Base-by-base conservation (phyloP, 1,139 yeast genomes). In the Fermentozyma sake region DNA sequence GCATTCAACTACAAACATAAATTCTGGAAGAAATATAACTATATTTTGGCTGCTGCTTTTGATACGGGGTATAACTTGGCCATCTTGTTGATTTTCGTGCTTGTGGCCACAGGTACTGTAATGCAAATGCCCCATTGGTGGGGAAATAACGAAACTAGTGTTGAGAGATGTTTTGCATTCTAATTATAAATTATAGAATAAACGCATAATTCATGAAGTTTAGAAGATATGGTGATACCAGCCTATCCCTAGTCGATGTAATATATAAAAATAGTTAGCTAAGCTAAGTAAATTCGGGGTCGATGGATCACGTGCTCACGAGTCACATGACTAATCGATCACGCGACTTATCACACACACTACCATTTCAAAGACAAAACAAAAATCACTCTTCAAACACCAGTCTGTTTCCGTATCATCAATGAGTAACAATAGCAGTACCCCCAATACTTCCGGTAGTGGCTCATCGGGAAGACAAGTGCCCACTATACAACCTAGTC, bases 41-140 rank as follows among this genome's bases (percentile, higher is more conserved):
- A 68, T 41, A 56, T 67, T 3, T 42, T 68, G 17, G 74, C 74
- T 2, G 73, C 73, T 5, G 72, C 73, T 0, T 55, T 67, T 33
- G 75, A 69, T 37, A 67, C 74, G 0, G 76, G 75, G 6, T 65
- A 61, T 40, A 68, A 68, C 32, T 41, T 68, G 26, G 54, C 71
- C 2, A 48, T 63, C 14, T 35, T 68, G 21, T 34, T 57, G 14
- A 52, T 68, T 7, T 68, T 68, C 39, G 33, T 61, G 11, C 33
- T 61, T 15, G 55, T 61, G 18, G 51, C 68, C 2, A 48, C 56
- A 24, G 61, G 61, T 1, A 46, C 46, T 19, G 39, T 44, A 0
- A 41, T 55, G 4, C 38, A 37, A 3, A 60, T 64, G 57, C 72
- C 72, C 1, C 30, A 51, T 26, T 69, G 75, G 76, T 69, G 70